Conservation (phyloP, 2,329 filamentous ascomycete genomes). For the Alternaria ethzedia region DNA sequence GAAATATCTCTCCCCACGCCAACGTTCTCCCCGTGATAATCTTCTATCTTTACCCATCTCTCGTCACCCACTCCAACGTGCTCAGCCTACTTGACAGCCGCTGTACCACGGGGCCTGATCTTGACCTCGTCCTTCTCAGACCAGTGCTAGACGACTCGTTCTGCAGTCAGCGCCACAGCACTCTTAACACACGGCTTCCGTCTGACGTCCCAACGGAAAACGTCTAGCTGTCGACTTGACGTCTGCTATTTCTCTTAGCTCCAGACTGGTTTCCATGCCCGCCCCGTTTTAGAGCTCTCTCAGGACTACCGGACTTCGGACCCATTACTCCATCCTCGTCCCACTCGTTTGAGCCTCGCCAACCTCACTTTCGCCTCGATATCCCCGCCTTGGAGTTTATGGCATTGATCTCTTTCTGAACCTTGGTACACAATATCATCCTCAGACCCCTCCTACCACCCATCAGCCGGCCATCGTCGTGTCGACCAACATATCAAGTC, state of each 20-base stretch:
- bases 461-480: background rate
- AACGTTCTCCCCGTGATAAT: slow-evolving; percentile 11
- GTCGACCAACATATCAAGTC: background rate
- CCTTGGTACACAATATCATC: slow-evolving; percentile 13
- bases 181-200: slow-evolving; percentile 25
- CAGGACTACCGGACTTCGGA: slow-evolving; percentile 17
- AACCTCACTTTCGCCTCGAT: slow-evolving; percentile 4
- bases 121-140: slow-evolving; percentile 17
- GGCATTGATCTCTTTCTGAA: slow-evolving; percentile 16
- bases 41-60: slow-evolving; percentile 14
- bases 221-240: slow-evolving; percentile 27
- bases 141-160: slow-evolving; percentile 24
- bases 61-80: slow-evolving; percentile 11
- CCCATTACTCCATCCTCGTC: slow-evolving; percentile 20
- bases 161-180: slow-evolving; percentile 38
- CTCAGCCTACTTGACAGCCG: slow-evolving; percentile 16
- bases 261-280: slow-evolving; percentile 23
- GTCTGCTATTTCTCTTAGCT: slow-evolving; percentile 28
- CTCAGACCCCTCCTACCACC: background rate
- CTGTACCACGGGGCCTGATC: slow-evolving; percentile 21
- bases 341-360: slow-evolving; percentile 10
- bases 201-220: slow-evolving; percentile 31
- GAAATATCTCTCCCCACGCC: slow-evolving; percentile 16
- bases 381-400: slow-evolving; percentile 20
- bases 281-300: slow-evolving; percentile 19